Percentiles rank a stretch among this genome's conserved stretches.
Evolutionary conservation across 2,329 filamentous ascomycete genomes (phyloP).

Genomic region (Neopestalotiopsis sp.): DNA sequence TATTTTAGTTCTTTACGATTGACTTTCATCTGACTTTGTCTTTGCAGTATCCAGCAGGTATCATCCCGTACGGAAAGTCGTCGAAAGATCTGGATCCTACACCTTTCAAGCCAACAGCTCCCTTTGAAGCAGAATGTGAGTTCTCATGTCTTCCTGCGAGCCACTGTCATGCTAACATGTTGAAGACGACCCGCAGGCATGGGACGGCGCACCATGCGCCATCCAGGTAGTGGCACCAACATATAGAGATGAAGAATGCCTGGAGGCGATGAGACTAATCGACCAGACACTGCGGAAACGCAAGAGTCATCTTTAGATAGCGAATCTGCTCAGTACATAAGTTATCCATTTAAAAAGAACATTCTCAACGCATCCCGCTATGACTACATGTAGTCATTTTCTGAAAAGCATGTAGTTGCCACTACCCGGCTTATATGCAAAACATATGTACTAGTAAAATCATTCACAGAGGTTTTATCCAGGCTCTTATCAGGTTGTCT

Average conservation of each 20-base stretch:
- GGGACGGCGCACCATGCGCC: constrained; percentile 49
- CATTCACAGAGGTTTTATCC: too few relatives aligned
- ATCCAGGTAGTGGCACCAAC: constrained; percentile 51
- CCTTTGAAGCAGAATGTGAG: constrained; percentile 40
- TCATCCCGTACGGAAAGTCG: constrained; percentile 50
- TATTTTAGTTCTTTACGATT: not conserved
- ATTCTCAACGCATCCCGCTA: too few relatives aligned
- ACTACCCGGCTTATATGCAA: too few relatives aligned
- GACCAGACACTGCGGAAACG: constrained; percentile 23
- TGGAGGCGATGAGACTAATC: constrained; percentile 36
- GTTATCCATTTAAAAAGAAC: too few relatives aligned
- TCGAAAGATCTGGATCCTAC: constrained; percentile 44
- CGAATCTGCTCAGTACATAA: too few relatives aligned
- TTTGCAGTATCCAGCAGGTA: constrained; percentile 52
- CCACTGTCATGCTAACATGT: not conserved
- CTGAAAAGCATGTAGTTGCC: too few relatives aligned
- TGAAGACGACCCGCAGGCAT: constrained; percentile 39
- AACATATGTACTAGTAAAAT: too few relatives aligned
- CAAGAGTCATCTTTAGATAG: too few relatives aligned
- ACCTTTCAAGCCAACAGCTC: constrained; percentile 31
- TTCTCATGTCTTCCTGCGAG: constrained; percentile 12
- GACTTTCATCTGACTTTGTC: not conserved
- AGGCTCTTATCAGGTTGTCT: too few relatives aligned
- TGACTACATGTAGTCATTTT: too few relatives aligned
- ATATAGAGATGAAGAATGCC: constrained; percentile 53